A percentile compares a stretch with the other conserved stretches of the same genome.
These are phyloP conservation scores for Backusella luteola DNA, from an alignment of 192 early-diverging fungal genomes.

Conservation along the genomic window DNA sequence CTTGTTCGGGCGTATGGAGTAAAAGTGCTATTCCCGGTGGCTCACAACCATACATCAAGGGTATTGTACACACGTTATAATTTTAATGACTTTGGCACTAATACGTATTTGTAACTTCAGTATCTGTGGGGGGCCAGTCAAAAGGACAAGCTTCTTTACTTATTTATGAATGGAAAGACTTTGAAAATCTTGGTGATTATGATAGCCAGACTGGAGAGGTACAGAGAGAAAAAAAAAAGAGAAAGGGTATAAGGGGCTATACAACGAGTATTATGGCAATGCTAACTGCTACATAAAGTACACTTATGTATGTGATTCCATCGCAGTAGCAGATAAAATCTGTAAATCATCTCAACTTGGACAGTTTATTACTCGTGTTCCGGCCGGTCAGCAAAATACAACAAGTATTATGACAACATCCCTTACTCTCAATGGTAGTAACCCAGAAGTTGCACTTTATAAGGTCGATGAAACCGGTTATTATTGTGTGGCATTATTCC, in stretches of 20 bases:
- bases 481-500: conserved; percentile 72
- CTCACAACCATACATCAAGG: conserved; percentile 31
- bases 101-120: conserved; percentile 13
- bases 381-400: conserved; percentile 30
- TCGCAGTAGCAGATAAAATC: conserved; percentile 49
- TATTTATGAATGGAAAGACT: conserved; percentile 49
- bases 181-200: conserved; percentile 37
- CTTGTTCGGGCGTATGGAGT: conserved; percentile 37
- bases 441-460: conserved; percentile 56
- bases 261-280: neutral
- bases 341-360: conserved; percentile 52
- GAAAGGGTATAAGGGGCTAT: neutral
- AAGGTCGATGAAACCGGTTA: conserved; percentile 74
- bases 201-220: conserved; percentile 24
- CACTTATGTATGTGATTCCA: conserved; percentile 52
- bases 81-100: neutral
- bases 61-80: conserved; percentile 15
- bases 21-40: conserved; percentile 39
- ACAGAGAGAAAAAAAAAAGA: neutral
- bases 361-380: conserved; percentile 55
- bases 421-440: conserved; percentile 33
- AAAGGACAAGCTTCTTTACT: conserved; percentile 41
- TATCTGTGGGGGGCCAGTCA: conserved; percentile 26
- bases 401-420: conserved; percentile 32
- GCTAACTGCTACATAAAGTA: neutral